Evolutionary conservation across 179 eudicot genomes (phyloP), one percentile per base, ranked within the genome.

Genomic region (Carnegiea gigantea): DNA sequence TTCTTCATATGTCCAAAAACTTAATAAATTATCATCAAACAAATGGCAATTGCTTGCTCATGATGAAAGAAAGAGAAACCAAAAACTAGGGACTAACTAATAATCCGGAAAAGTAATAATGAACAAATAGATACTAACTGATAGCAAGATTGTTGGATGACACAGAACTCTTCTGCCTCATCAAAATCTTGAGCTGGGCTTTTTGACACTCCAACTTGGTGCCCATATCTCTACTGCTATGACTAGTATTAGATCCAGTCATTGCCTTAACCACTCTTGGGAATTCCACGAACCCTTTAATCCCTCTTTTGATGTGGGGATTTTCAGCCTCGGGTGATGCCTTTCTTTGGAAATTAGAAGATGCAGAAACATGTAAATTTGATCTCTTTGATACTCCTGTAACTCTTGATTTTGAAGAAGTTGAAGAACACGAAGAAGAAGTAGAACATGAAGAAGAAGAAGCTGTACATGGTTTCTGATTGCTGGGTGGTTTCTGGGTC

Each of bases 221-320:
- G 51, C 90, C 93, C 84, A 86, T 76, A 72, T 86, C 83, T 86
- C 84, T 88, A 24, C 89, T 17, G 9, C 60, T 30, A 18, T 33
- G 38, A 21, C 70, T 9, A 74, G 46, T 17, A 57, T 73, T 89
- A 21, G 90, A 87, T 24, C 92, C 93, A 82, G 71, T 70, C 24
- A 90, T 86, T 2, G 93, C 92, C 83, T 88, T 78, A n/a, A 92
- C 87, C n/a, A 90, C 91, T 75, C 85, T 91, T 5, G 91, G 98
- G 40, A 92, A 93, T 33, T 93, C 96, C 6, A 93, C 96, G 44
- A 90, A 92, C 75, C 98, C 94, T 77, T 88, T 91, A 40, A 93
- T 91, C 88, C 98, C 98, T 82, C 94, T 74, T 84, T 85, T 91
- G 43, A 93, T 93, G 81, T 92, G 94, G 2, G 90, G 98, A 86